phyloP scores from a whole-genome alignment of 2,329 filamentous ascomycete species.

The Tolypocladium nubicola region DNA sequence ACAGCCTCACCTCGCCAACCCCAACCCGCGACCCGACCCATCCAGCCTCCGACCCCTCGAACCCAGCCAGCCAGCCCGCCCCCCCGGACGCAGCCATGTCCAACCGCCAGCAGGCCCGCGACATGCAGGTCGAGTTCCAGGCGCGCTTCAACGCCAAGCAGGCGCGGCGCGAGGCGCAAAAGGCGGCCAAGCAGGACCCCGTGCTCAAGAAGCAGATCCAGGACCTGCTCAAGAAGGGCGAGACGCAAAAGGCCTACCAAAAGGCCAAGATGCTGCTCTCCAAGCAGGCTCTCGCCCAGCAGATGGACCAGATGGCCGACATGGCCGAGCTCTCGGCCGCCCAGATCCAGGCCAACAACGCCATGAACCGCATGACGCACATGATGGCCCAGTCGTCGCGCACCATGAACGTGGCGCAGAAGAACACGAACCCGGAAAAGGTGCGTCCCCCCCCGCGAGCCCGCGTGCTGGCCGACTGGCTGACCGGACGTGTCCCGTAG shows the following conservation, averaged over 20 bases:
- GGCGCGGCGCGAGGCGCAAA: constrained; percentile 48
- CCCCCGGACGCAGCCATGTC: constrained; percentile 32
- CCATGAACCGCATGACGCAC: constrained; percentile 54
- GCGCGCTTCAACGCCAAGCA: constrained; percentile 54
- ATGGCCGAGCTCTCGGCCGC: constrained; percentile 50
- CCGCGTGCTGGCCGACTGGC: no score
- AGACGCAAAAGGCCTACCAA: constrained; percentile 52
- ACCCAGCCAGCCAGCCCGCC: neutral
- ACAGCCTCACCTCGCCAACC: neutral
- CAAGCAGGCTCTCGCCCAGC: constrained; percentile 50
- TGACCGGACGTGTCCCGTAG: constrained; percentile 12
- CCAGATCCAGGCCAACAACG: constrained; percentile 54
- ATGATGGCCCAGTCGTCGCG: constrained; percentile 52
- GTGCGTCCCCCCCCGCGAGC: constrained; percentile 15
- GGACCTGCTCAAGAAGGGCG: constrained; percentile 51
- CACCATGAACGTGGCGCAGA: constrained; percentile 48
- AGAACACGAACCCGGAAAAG: constrained; percentile 48
- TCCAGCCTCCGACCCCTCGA: neutral
- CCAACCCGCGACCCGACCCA: neutral
- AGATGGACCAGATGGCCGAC: constrained; percentile 55
- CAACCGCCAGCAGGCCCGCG: constrained; percentile 46
- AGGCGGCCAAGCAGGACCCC: constrained; percentile 50
- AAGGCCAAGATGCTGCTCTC: constrained; percentile 53
- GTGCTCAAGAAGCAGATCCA: constrained; percentile 54
- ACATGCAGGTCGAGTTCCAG: constrained; percentile 54